A percentile compares a stretch with the other conserved stretches of the same genome.
phyloP scores from a whole-genome alignment of 225 moss, liverwort and hornwort species.

The Climacium dendroides region DNA sequence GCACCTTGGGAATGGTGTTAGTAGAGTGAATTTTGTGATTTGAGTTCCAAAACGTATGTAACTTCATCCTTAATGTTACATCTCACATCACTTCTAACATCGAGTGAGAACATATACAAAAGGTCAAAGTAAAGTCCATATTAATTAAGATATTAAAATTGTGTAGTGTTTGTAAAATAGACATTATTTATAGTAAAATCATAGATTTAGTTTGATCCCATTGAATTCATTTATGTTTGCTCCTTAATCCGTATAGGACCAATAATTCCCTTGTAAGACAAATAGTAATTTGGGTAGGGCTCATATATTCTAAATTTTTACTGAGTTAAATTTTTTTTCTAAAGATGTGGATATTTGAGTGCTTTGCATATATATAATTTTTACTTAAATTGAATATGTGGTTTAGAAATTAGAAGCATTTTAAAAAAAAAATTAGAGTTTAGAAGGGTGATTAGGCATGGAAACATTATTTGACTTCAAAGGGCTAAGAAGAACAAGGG shows the following conservation, averaged over 20 bases:
- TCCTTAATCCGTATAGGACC: background rate
- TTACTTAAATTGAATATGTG: background rate
- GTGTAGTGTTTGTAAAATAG: background rate
- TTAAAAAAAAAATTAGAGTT: background rate
- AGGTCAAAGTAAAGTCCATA: background rate
- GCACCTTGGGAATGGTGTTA: background rate
- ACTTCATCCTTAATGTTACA: background rate
- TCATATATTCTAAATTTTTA: background rate
- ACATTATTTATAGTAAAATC: background rate
- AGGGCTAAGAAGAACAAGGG: accelerated
- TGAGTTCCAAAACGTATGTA: accelerated
- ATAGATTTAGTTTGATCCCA: accelerated
- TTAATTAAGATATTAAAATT: background rate
- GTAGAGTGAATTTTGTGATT: background rate
- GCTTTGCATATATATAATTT: background rate
- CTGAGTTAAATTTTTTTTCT: no score
- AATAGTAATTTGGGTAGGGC: background rate
- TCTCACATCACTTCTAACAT: background rate
- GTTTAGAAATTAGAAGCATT: background rate
- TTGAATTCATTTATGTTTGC: background rate
- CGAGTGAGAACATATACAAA: background rate
- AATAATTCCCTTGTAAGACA: accelerated
- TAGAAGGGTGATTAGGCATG: background rate
- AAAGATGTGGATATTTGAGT: background rate
- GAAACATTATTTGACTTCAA: background rate